Evolutionary conservation across 495 filamentous ascomycete species (phyloP).

Genomic region (Talaromyces adpressus): DNA sequence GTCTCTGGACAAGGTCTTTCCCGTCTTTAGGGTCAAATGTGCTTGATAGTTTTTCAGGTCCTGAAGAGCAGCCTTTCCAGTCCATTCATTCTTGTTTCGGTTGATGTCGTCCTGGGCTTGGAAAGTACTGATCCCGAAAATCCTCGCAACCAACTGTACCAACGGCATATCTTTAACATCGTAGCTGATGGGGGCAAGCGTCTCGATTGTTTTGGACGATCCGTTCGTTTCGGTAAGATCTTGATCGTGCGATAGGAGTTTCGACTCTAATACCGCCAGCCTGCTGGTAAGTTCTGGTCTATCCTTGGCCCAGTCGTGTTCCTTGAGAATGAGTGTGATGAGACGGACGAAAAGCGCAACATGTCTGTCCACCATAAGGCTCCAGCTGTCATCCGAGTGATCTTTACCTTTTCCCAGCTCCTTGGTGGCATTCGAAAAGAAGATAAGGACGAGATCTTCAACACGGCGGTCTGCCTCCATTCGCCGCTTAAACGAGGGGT

Average conservation of each 20-base stretch:
- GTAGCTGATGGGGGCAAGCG: slow-evolving; percentile 73
- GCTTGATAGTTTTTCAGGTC: slow-evolving; percentile 92
- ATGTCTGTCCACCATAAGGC: slow-evolving; percentile 86
- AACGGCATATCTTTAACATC: slow-evolving; percentile 96
- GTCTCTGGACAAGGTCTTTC: slow-evolving; percentile 66
- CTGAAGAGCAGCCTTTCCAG: slow-evolving; percentile 79
- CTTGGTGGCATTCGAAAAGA: slow-evolving; percentile 86
- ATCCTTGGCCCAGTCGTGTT: slow-evolving; percentile 72
- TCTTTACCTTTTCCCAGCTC: slow-evolving; percentile 75
- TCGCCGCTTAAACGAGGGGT: slow-evolving; percentile 60
- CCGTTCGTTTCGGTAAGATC: slow-evolving; percentile 60
- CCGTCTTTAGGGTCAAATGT: slow-evolving; percentile 72
- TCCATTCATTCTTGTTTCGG: slow-evolving; percentile 73
- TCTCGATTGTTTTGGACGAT: slow-evolving; percentile 59
- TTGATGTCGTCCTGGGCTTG: slow-evolving; percentile 84
- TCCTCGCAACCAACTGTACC: slow-evolving; percentile 74
- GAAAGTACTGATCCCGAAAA: slow-evolving; percentile 70
- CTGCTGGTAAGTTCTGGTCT: slow-evolving; percentile 73
- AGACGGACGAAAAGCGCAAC: slow-evolving; percentile 92
- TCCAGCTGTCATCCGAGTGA: slow-evolving; percentile 85
- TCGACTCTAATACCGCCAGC: slow-evolving; percentile 78
- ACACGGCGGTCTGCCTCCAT: slow-evolving; percentile 93
- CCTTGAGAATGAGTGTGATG: slow-evolving; percentile 69
- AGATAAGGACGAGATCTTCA: slow-evolving; percentile 83
- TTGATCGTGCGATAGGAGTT: slow-evolving; percentile 91